Evolutionary conservation across 2,329 filamentous ascomycete species (phyloP).

Genomic region (Pyrenophora graminea): DNA sequence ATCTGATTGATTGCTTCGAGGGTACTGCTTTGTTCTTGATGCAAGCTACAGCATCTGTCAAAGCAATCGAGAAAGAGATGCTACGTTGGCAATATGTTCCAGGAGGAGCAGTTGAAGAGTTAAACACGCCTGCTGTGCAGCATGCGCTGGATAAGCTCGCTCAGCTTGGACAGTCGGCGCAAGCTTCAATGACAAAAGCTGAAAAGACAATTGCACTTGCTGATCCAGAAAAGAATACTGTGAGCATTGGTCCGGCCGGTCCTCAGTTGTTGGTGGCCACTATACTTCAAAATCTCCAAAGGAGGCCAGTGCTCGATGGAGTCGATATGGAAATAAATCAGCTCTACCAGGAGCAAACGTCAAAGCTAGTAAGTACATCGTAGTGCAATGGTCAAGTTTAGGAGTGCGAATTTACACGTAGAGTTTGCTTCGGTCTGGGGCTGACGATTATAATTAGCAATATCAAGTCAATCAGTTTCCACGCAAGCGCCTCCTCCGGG

Average conservation of each 20-base stretch:
- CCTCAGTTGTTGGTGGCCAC: conserved; percentile 5
- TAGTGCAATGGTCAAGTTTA: too few species aligned
- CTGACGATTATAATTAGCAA: conserved; percentile 7
- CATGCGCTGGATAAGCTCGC: conserved; percentile 4
- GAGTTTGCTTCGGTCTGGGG: neutral
- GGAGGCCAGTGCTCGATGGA: neutral
- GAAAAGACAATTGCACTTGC: conserved; percentile 8
- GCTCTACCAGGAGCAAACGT: conserved; percentile 5
- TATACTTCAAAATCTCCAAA: conserved; percentile 1
- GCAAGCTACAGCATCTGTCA: conserved; percentile 2
- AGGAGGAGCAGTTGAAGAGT: neutral
- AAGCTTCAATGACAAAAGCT: conserved; percentile 10
- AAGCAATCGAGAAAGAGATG: neutral
- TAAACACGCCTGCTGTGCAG: neutral
- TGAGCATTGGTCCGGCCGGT: conserved; percentile 1
- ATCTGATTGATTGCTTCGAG: conserved; percentile 14
- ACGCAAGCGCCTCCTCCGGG: conserved; percentile 13
- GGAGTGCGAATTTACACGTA: too few species aligned
- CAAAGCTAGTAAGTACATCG: conserved; percentile 4
- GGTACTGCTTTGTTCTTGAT: conserved; percentile 9
- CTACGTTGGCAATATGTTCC: neutral
- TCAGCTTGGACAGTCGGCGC: conserved; percentile 3
- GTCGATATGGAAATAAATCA: conserved; percentile 7
- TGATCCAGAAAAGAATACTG: neutral
- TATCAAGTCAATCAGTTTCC: conserved; percentile 17